Evolutionary conservation across 306 rosid genomes (phyloP).

Genomic region (Pachyrhizus erosus): DNA sequence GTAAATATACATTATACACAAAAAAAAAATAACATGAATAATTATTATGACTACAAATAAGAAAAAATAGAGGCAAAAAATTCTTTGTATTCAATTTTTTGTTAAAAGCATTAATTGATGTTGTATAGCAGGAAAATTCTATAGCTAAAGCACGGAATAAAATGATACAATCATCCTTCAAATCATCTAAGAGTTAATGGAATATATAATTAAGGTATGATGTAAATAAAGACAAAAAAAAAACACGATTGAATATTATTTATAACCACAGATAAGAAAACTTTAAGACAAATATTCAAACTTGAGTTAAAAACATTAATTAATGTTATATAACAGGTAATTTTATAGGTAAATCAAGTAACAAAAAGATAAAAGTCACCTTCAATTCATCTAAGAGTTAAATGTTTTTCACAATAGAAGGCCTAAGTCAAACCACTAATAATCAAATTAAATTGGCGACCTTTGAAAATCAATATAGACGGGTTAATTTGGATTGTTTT

Average conservation of each 20-base stretch:
- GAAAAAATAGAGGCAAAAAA: background rate
- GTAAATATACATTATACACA: background rate
- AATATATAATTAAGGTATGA: background rate
- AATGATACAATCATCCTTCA: background rate
- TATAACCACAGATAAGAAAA: background rate
- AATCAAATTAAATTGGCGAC: no score
- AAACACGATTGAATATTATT: background rate
- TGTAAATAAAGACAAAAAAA: background rate
- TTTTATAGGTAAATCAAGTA: background rate
- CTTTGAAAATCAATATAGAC: background rate
- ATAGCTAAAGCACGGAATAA: background rate
- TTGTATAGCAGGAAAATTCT: no score
- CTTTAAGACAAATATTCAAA: background rate
- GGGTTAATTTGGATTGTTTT: background rate
- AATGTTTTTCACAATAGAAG: background rate
- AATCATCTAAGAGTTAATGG: background rate
- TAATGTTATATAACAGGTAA: background rate
- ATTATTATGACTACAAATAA: background rate
- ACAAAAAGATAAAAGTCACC: background rate
- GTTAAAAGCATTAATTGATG: no score
- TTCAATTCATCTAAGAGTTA: background rate
- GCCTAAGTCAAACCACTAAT: no score
- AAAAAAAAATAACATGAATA: background rate
- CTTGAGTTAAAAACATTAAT: background rate
- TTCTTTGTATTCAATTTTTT: no score